Base-by-base conservation (phyloP, 2,329 filamentous ascomycete species). In the Whalleya microplaca region DNA sequence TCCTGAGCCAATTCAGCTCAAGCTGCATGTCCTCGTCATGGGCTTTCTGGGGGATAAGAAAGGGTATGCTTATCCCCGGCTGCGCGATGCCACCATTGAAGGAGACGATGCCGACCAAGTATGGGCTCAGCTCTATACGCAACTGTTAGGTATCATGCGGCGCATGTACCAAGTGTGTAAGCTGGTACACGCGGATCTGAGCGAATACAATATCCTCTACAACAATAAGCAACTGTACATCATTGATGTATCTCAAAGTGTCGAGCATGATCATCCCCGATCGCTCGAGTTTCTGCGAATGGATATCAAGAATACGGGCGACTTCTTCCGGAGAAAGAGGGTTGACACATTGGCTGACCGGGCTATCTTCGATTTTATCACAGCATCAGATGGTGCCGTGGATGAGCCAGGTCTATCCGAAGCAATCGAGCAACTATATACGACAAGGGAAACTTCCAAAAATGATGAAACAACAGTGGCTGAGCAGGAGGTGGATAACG, bases 171-270 rank as follows among this genome's bases (percentile, higher is more conserved):
- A 96, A 71, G 86, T 89, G 41, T 99, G 95, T 75, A 86, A 84
- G 51, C 86, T 99, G 7, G 94, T 99, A 0, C 95, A 99, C 72
- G 95, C 93, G 48, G 95, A 99, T 84, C 73, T 99, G 72, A 96
- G 91, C 79, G 95, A 99, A 81, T 99, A 99, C 84, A 99, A 99
- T 70, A 85, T 98, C 50, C 83, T 99, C 19, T 99, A 96, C 78
- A 84, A 97, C 78, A 83, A 92, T 54, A 81, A 85, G 56, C 86
- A 85, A 66, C 84, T 97, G 0, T 96, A 91, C 80, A 89, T 99
- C 69, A 99, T 99, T 73, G 95, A 99, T 75, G 95, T 99, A 43
- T 96, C 92, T 53, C 95, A 99, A 77, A 95, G 90, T 70, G 95
- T 99, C 19, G 96, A 98, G 78, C 93, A 96, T 65, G 94, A 98